Base-by-base conservation (phyloP, 345 rosid species). In the Bruguiera sexangula region DNA sequence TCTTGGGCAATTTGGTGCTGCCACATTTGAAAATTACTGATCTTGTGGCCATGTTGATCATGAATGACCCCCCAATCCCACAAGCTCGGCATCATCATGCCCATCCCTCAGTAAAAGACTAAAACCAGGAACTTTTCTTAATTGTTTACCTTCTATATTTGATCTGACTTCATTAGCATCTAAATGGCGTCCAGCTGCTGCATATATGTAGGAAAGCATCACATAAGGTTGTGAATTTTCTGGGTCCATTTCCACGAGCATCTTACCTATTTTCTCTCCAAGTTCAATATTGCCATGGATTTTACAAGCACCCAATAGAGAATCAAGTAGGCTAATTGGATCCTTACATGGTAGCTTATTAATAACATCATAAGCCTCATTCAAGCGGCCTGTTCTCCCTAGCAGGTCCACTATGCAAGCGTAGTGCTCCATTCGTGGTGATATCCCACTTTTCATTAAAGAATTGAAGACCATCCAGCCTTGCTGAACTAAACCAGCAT, bases 401-500 rank as follows among this genome's bases (percentile, higher is more conserved):
- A 83, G 69, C 59, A 81, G 68, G 76, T 81, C 84, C 51, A 81
- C 81, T 43, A 81, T 60, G 66, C 79, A 73, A 30, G 75, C 71
- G 13, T 78, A 81, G 71, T 83, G 87, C 68, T 78, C 83, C 43
- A 70, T 63, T 58, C 50, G 69, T 61, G 80, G 75, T 24, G 66
- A 59, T 20, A 78, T 56, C 37, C 83, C 81, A 4, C 56, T 30
- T 29, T 76, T 74, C 39, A 50, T 63, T 83, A 78, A 82, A 0
- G 75, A 78, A 6, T 56, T 66, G 75, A 80, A 78, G 39, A 83
- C 70, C 72, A 22, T 59, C 73, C 59, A 71, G 66, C 79, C 81
- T 74, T 82, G 64, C 65, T 80, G 73, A 63, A 56, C 71, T 57
- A 83, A 80, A 52, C 85, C 84, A 3, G 81, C 67, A 66, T 85